Evolutionary conservation across 768 basidiomycete species (phyloP).

Genomic region (Suillus placidus): DNA sequence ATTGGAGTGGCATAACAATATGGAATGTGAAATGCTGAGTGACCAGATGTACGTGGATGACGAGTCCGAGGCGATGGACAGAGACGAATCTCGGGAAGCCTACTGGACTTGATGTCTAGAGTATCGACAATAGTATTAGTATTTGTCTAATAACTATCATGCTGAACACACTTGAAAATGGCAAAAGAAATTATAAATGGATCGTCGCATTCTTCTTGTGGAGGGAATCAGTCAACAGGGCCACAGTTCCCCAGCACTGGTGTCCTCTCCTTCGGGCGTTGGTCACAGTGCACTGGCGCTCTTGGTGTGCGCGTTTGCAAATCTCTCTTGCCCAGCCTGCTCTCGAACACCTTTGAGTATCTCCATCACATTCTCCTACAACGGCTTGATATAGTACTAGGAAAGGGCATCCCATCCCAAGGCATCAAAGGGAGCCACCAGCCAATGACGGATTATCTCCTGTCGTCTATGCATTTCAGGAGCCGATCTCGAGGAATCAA

Average conservation of each 20-base stretch:
- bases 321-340: background rate
- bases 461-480: no score
- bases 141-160: background rate
- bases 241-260: slow-evolving; percentile 25
- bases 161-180: background rate
- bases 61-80: slow-evolving; percentile 39
- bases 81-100: slow-evolving; percentile 36
- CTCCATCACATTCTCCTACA: background rate
- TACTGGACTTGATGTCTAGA: slow-evolving; percentile 29
- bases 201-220: background rate
- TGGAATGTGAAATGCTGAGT: slow-evolving; percentile 22
- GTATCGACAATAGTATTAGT: background rate
- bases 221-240: background rate
- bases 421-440: background rate
- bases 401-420: background rate
- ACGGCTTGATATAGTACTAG: background rate
- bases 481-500: background rate
- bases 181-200: background rate
- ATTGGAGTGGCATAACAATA: slow-evolving; percentile 53
- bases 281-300: background rate
- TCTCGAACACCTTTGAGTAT: background rate
- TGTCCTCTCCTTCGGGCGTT: background rate
- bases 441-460: background rate
- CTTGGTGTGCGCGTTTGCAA: background rate
- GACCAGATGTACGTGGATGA: slow-evolving; percentile 20